phyloP scores from a whole-genome alignment of 768 basidiomycete genomes.

The Trametes punicea region DNA sequence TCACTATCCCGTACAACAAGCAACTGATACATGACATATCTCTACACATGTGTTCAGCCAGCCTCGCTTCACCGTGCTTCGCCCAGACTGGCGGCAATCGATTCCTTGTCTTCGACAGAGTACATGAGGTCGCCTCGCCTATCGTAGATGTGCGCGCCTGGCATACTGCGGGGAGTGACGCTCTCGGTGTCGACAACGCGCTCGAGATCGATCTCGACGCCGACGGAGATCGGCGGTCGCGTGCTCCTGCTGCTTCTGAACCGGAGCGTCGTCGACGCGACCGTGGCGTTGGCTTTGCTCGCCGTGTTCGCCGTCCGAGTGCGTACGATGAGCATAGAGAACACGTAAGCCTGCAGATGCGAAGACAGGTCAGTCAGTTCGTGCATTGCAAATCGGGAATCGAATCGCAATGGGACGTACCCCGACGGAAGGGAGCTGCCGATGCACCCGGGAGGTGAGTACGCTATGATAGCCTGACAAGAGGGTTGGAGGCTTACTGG shows the following conservation, averaged over 20 bases:
- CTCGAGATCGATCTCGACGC: conserved; percentile 12
- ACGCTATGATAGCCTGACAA: too few species aligned
- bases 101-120: neutral
- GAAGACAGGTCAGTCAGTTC: neutral
- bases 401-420: too few species aligned
- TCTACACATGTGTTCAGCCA: too few species aligned
- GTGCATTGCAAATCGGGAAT: too few species aligned
- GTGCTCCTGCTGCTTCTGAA: neutral
- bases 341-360: neutral
- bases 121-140: neutral
- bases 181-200: conserved; percentile 4
- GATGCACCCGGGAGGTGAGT: too few species aligned
- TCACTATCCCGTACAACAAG: too few species aligned
- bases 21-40: too few species aligned
- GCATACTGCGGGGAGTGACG: neutral
- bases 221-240: neutral
- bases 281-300: neutral
- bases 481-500: neutral
- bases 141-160: neutral
- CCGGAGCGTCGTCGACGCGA: conserved; percentile 1
- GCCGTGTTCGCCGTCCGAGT: neutral
- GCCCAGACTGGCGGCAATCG: too few species aligned
- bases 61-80: too few species aligned
- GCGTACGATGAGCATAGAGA: conserved; percentile 10
- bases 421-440: conserved; percentile 3